Percentiles rank a stretch among this genome's conserved stretches.
These are phyloP conservation scores for Saccharum officinarum DNA, from an alignment of 176 grass and related monocot genomes.

Conservation along the genomic window DNA sequence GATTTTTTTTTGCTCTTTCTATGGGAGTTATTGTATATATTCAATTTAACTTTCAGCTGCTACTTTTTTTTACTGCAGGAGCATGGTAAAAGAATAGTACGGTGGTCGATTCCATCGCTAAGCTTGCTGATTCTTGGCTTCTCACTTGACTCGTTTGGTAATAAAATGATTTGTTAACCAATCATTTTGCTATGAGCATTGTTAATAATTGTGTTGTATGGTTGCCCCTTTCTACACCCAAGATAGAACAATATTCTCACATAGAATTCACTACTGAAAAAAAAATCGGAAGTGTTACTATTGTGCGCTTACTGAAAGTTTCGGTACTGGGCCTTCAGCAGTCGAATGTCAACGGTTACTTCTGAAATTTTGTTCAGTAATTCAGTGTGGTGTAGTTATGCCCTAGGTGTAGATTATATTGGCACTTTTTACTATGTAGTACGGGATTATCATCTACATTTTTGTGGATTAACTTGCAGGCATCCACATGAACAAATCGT, in stretches of 20 bases:
- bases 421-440: not conserved
- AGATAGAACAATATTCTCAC: too few relatives aligned
- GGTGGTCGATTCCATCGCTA: slow-evolving; percentile 63
- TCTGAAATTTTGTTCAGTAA: not conserved
- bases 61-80: slow-evolving; percentile 40
- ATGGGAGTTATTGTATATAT: not conserved
- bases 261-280: too few relatives aligned
- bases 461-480: slow-evolving; percentile 25
- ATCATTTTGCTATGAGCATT: not conserved
- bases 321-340: not conserved
- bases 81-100: slow-evolving; percentile 48
- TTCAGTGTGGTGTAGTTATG: not conserved
- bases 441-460: not conserved
- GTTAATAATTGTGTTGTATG: not conserved
- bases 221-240: too few relatives aligned
- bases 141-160: slow-evolving; percentile 67
- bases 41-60: not conserved
- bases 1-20: not conserved
- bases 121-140: slow-evolving; percentile 57
- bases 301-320: too few relatives aligned
- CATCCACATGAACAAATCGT: slow-evolving; percentile 71
- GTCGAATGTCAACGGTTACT: not conserved
- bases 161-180: not conserved
- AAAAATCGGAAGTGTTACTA: too few relatives aligned
- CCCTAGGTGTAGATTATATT: not conserved